A percentile compares a stretch with the other conserved stretches of the same genome.
These are phyloP conservation scores for Leccinum rimulosum DNA, from an alignment of 768 basidiomycete genomes.

Conservation along the genomic window DNA sequence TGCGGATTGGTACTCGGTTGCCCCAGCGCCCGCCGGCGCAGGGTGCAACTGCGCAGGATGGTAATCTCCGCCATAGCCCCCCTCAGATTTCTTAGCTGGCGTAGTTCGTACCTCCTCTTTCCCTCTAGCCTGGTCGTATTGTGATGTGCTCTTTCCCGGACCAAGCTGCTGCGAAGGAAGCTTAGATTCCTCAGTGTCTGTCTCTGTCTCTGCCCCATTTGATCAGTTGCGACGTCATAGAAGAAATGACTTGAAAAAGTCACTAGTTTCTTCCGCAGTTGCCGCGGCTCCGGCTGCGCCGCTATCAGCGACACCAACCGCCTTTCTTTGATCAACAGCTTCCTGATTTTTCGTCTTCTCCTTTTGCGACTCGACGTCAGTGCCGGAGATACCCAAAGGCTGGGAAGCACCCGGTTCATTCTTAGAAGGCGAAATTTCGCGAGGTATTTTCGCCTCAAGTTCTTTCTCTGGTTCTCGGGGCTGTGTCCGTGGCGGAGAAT, in stretches of 20 bases:
- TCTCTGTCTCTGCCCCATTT: conserved; percentile 1
- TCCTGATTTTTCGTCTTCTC: neutral
- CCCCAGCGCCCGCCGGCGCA: conserved; percentile 20
- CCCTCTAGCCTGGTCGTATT: neutral
- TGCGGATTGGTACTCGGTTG: conserved; percentile 9
- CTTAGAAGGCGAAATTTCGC: neutral
- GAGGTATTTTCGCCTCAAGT: neutral
- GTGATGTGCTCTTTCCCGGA: neutral
- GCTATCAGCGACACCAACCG: neutral
- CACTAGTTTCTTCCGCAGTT: neutral
- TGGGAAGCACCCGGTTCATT: neutral
- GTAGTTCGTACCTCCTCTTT: neutral
- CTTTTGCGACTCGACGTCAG: neutral
- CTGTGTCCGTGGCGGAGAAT: conserved; percentile 10
- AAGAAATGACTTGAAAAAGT: conserved; percentile 4
- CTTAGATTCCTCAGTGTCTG: neutral
- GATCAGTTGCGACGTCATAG: neutral
- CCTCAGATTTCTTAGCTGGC: neutral
- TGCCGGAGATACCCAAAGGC: neutral
- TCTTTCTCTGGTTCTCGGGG: neutral
- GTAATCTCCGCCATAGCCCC: conserved; percentile 19
- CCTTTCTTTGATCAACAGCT: neutral
- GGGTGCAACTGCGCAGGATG: conserved; percentile 32
- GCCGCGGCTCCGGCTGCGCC: neutral
- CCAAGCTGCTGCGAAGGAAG: neutral